Percentiles rank a stretch among this genome's conserved stretches.
These are phyloP conservation scores for Penicillium angulare DNA, from an alignment of 495 filamentous ascomycete genomes.

Conservation along the genomic window DNA sequence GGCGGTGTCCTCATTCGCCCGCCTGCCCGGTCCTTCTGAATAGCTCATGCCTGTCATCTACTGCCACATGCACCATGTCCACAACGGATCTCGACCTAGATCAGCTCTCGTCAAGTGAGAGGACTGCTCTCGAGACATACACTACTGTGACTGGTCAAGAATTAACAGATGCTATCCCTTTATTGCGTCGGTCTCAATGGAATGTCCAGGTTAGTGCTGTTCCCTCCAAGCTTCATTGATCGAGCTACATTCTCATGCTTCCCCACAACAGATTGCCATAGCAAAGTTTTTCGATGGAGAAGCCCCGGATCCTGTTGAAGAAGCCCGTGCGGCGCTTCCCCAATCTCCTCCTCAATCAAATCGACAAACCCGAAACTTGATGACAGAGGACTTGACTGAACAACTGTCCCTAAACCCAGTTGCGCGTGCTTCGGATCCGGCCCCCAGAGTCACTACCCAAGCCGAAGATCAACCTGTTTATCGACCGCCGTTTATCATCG, in stretches of 20 bases:
- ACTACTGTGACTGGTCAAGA: constrained; percentile 85
- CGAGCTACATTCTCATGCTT: constrained; percentile 7
- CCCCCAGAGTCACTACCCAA: constrained; percentile 79
- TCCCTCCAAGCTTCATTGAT: constrained; percentile 1
- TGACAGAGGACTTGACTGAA: constrained; percentile 61
- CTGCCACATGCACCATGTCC: constrained; percentile 39
- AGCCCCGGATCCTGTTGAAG: constrained; percentile 74
- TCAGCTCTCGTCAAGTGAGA: constrained; percentile 72
- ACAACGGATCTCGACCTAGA: constrained; percentile 56
- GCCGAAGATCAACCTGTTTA: constrained; percentile 60
- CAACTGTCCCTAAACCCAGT: constrained; percentile 27
- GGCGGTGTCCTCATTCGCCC: constrained; percentile 15
- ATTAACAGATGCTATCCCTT: constrained; percentile 68
- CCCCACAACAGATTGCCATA: constrained; percentile 72
- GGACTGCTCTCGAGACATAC: constrained; percentile 79
- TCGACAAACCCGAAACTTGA: constrained; percentile 51
- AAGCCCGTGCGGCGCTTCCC: constrained; percentile 63
- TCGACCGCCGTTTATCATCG: constrained; percentile 69
- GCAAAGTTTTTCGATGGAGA: constrained; percentile 98
- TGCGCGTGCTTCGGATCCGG: constrained; percentile 44
- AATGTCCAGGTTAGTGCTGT: constrained; percentile 73
- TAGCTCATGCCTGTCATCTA: constrained; percentile 9
- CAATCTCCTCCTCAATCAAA: constrained; percentile 51
- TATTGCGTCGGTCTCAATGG: constrained; percentile 88
- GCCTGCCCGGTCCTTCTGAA: constrained; percentile 8